Evolutionary conservation across 2,329 filamentous ascomycete species (phyloP).

Genomic region (Verticillium alfalfae): DNA sequence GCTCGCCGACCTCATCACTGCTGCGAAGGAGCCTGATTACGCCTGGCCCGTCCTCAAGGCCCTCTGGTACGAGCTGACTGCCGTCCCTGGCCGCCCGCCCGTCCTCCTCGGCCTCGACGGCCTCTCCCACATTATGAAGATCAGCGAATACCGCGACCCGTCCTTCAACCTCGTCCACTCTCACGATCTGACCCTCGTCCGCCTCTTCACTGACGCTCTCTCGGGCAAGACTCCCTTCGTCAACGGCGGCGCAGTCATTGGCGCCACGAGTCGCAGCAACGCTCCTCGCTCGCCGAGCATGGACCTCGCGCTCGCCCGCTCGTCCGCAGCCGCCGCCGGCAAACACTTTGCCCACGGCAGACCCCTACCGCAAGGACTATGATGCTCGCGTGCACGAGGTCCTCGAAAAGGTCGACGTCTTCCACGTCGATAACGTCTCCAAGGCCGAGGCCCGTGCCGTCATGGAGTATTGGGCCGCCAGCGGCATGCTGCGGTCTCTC

Average conservation of each 20-base stretch:
- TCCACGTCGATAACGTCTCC: conserved; percentile 62
- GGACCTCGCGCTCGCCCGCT: conserved; percentile 59
- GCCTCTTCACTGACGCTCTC: conserved; percentile 69
- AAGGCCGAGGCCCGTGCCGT: conserved; percentile 70
- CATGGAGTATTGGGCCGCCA: conserved; percentile 91
- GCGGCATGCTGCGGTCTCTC: conserved; percentile 67
- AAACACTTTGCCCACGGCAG: conserved; percentile 30
- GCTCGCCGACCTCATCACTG: conserved; percentile 64
- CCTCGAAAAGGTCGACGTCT: conserved; percentile 42
- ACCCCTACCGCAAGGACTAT: conserved; percentile 52
- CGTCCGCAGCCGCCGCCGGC: conserved; percentile 32
- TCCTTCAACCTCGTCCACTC: conserved; percentile 74
- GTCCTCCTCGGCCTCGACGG: conserved; percentile 76
- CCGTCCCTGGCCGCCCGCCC: conserved; percentile 41
- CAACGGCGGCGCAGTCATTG: conserved; percentile 77
- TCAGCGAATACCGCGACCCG: conserved; percentile 68
- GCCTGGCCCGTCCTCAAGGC: conserved; percentile 78
- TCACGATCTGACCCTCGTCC: conserved; percentile 73
- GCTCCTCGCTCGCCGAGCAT: conserved; percentile 58
- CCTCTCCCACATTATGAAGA: conserved; percentile 73
- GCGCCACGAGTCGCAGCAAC: conserved; percentile 69
- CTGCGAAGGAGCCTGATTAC: conserved; percentile 67
- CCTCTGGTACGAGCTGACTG: conserved; percentile 71
- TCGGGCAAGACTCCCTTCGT: conserved; percentile 49
- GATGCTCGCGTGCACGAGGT: conserved; percentile 50